Evolutionary conservation across 352 stramenopile species (phyloP).

Genomic region (Chrysophaeum taylorii): DNA sequence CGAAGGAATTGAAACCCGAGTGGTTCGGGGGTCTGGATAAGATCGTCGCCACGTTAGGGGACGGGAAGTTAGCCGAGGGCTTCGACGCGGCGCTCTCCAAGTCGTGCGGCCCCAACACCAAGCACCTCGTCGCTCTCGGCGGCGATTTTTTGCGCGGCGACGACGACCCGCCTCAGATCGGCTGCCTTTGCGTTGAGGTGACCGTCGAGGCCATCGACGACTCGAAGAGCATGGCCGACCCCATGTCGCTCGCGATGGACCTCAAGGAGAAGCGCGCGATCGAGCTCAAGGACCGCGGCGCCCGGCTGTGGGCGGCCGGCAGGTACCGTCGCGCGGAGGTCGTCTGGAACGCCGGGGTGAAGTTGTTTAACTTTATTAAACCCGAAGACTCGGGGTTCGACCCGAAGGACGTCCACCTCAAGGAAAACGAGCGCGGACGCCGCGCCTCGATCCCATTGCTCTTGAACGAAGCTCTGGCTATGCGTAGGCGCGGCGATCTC

Average conservation of each 20-base stretch:
- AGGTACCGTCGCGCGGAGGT: background rate
- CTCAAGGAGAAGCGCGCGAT: background rate
- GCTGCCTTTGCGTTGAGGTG: background rate
- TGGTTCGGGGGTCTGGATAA: background rate
- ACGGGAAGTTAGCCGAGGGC: background rate
- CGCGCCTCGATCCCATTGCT: background rate
- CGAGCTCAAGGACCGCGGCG: background rate
- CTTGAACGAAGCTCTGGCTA: background rate
- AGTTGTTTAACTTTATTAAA: background rate
- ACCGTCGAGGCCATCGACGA: background rate
- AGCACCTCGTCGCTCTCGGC: background rate
- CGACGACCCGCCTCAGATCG: background rate
- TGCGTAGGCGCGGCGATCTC: background rate
- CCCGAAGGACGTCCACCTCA: background rate
- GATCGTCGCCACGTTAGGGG: background rate
- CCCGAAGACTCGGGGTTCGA: constrained; percentile 1
- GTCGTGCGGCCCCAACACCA: too few species aligned
- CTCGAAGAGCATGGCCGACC: background rate
- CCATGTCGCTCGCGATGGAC: background rate
- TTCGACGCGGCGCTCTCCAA: background rate
- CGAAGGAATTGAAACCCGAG: background rate
- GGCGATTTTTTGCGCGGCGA: background rate
- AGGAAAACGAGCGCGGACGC: background rate
- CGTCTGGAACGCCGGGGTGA: constrained; percentile 4
- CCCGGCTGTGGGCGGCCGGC: background rate